Percentiles rank a stretch among this genome's conserved stretches.
These are phyloP conservation scores for Guadua angustifolia DNA, from an alignment of 176 grass and related monocot species.

Conservation along the genomic window DNA sequence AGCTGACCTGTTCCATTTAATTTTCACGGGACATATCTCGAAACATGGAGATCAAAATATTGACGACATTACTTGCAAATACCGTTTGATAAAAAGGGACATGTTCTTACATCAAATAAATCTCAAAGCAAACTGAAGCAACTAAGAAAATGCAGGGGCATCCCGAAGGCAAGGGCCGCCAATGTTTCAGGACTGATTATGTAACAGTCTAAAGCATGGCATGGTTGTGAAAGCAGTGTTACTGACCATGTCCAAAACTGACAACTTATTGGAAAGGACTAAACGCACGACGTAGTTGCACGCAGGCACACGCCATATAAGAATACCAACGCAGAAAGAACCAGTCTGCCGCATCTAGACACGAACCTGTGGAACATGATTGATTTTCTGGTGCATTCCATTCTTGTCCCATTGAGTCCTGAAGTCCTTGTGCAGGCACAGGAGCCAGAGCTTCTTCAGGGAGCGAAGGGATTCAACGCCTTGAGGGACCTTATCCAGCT, in stretches of 20 bases:
- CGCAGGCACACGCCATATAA: not conserved
- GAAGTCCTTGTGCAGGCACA: slow-evolving; percentile 9
- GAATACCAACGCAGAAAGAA: not conserved
- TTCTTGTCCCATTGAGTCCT: not conserved
- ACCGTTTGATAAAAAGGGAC: not conserved
- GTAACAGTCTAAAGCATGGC: not conserved
- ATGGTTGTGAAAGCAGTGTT: not conserved
- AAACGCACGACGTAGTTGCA: not conserved
- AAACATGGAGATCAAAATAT: not conserved
- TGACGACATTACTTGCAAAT: not conserved
- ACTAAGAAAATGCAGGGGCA: not conserved
- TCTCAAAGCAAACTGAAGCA: not conserved
- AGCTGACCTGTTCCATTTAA: not conserved
- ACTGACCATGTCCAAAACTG: not conserved
- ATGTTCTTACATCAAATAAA: not conserved
- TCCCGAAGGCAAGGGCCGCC: not conserved
- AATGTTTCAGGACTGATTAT: not conserved
- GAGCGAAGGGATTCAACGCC: slow-evolving; percentile 26
- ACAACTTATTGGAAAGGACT: not conserved
- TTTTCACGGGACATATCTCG: not conserved
- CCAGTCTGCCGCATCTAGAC: not conserved
- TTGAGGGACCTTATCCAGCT: slow-evolving; percentile 16
- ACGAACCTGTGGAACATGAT: slow-evolving; percentile 21
- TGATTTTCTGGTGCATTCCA: slow-evolving; percentile 1
- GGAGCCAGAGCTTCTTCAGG: slow-evolving; percentile 30